A percentile compares a stretch with the other conserved stretches of the same genome.
Conservation (phyloP, 192 early-diverging fungal species). For the Podila clonocystis region DNA sequence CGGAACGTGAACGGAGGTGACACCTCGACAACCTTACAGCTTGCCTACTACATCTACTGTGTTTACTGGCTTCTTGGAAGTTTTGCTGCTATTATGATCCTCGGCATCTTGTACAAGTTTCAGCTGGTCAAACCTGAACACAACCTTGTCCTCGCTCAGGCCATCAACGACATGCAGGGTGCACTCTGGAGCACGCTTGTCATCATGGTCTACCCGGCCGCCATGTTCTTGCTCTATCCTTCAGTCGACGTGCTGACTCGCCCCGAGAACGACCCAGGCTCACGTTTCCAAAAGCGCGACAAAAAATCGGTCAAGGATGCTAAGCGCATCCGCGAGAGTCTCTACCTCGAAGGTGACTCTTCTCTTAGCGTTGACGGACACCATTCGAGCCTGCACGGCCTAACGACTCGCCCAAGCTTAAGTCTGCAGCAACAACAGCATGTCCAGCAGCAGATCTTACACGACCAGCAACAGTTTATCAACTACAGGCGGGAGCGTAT, state of each 20-base stretch:
- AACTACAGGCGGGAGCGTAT: constrained; percentile 27
- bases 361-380: constrained; percentile 5
- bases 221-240: constrained; percentile 47
- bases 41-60: constrained; percentile 35
- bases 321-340: constrained; percentile 27
- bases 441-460: constrained; percentile 3
- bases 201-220: constrained; percentile 35
- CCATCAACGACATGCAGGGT: constrained; percentile 26
- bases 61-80: constrained; percentile 45
- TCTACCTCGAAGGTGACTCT: constrained; percentile 28
- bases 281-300: constrained; percentile 36
- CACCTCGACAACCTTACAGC: constrained; percentile 33
- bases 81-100: constrained; percentile 16
- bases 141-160: constrained; percentile 14
- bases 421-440: constrained; percentile 12
- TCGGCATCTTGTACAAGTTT: constrained; percentile 26
- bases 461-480: constrained; percentile 22
- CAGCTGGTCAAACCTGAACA: background rate
- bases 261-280: constrained; percentile 27
- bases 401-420: constrained; percentile 17
- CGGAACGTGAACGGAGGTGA: constrained; percentile 40
- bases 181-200: constrained; percentile 35
- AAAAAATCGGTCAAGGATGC: constrained; percentile 34
- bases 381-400: constrained; percentile 30
- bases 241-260: constrained; percentile 37